Base-by-base conservation (phyloP, 345 rosid genomes). In the Melastoma malabathricum region DNA sequence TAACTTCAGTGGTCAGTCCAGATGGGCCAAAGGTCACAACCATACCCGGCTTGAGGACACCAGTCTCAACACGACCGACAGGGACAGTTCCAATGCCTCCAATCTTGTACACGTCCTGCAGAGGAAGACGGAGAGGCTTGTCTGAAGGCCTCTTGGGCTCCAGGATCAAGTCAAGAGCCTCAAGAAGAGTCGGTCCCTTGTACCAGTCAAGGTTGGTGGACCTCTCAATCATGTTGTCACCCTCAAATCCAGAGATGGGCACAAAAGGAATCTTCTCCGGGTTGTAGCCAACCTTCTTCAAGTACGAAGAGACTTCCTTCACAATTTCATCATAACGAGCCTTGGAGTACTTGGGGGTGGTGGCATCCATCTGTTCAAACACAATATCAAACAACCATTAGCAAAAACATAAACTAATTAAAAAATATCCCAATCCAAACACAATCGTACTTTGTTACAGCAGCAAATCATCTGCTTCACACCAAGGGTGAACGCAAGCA, bases 121-220 rank as follows among this genome's bases (percentile, higher is more conserved):
- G 86, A 14, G 89, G 86, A 0, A 79, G 88, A 56, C 85, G 88
- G 2, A 83, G 88, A 25, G 93, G 88, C 75, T 80, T 83, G 80
- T 83, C 93, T 46, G 88, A 31, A 10, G 93, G 88, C 57, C 93
- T 78, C 78, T 81, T 83, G 25, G 93, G 84, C 71, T 78, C 84
- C 12, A 44, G 39, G 55, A 78, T 54, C 74, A 47, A 38, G 75
- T 78, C 84, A 56, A 78, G 84, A 13, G 81, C 76, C 4, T 78
- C 81, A 43, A 75, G 81, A 8, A 78, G 81, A 7, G 84, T 78
- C 18, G 81, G 84, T 44, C 84, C 84, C 72, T 78, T 72, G 73
- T 78, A 78, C 84, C 81, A 78, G 59, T 78, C 84, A 0, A 78
- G 79, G 66, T 78, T 78, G 56, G 81, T 70, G 41, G 84, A 78